Evolutionary conservation across 2,329 filamentous ascomycete genomes (phyloP), one percentile per base, ranked within the genome.

Genomic region (Ophiostoma quercus): DNA sequence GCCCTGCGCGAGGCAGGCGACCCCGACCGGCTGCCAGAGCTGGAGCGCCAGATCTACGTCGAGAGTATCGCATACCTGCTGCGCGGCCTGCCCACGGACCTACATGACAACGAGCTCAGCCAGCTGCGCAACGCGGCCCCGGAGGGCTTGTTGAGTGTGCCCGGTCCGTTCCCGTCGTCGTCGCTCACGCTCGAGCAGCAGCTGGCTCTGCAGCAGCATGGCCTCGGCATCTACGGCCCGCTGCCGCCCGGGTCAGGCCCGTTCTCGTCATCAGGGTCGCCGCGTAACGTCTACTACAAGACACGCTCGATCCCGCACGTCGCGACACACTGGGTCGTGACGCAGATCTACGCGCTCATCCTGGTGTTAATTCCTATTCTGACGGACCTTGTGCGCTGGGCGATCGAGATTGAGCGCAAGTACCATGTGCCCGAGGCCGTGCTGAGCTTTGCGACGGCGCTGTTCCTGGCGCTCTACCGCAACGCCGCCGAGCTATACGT

Each of bases 61-160:
- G 86, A 90, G 74, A 84, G 86, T 71, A 78, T 89, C 3, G 84
- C 84, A 2, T 90, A 90, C 76, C 80, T 91, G 32, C 81, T 91
- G n/a, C 84, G 84, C 71, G 88, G 85, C 8, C 81, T 91, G 0
- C 89, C 89, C 0, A 72, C 77, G 1, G 80, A 89, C 67, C 82
- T 91, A 39, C 84, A 83, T 41, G 78, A 79, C 2, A 82, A 84
- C 72, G 89, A 91, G 75, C 76, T 79, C 37, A 75, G 83, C 32
- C 82, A 82, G 66, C 79, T 90, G 4, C 82, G 81, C 51, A 80
- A 80, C 32, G 82, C 86, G 0, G 77, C 87, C 4, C 86, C 87
- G 1, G 72, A 74, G 7, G 69, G 74, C 12, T 74, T 79, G 57
- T 71, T 72, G 5, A 69, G 71, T 19, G 19, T 43, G 29, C 22